A percentile compares a stretch with the other conserved stretches of the same genome.
phyloP scores from a whole-genome alignment of 306 rosid species.

The Cyamopsis tetragonoloba region DNA sequence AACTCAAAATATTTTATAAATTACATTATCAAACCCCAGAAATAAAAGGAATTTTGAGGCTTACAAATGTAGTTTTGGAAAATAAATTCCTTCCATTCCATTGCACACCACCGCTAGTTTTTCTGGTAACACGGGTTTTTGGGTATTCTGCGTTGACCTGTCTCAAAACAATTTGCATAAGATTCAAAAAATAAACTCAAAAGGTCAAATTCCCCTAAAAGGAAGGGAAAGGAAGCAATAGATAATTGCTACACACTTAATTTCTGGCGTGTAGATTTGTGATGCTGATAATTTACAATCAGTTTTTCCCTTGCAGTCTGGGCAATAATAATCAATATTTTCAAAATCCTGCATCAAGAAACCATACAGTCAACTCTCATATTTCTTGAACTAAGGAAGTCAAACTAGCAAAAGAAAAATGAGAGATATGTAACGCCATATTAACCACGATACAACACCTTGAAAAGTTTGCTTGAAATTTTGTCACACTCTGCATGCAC shows the following conservation, averaged over 20 bases:
- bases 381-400: conserved; percentile 17
- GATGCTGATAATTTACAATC: conserved; percentile 35
- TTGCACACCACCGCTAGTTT: conserved; percentile 75
- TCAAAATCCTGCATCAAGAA: conserved; percentile 59
- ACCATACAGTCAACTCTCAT: conserved; percentile 14
- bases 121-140: conserved; percentile 46
- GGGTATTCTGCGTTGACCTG: conserved; percentile 42
- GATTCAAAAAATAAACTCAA: conserved; percentile 23
- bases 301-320: conserved; percentile 66
- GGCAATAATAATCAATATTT: conserved; percentile 69
- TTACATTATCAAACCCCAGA: background rate
- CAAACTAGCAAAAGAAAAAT: conserved; percentile 11
- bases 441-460: conserved; percentile 43
- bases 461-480: conserved; percentile 56
- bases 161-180: conserved; percentile 21
- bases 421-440: background rate
- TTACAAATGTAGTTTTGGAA: conserved; percentile 75
- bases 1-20: conserved; percentile 8
- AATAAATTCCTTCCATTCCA: conserved; percentile 74
- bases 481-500: conserved; percentile 93
- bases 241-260: conserved; percentile 40
- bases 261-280: conserved; percentile 38
- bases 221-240: conserved; percentile 5
- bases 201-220: background rate
- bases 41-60: conserved; percentile 26